Base-by-base conservation (phyloP, 2,329 filamentous ascomycete genomes). In the Fusarium sp. region DNA sequence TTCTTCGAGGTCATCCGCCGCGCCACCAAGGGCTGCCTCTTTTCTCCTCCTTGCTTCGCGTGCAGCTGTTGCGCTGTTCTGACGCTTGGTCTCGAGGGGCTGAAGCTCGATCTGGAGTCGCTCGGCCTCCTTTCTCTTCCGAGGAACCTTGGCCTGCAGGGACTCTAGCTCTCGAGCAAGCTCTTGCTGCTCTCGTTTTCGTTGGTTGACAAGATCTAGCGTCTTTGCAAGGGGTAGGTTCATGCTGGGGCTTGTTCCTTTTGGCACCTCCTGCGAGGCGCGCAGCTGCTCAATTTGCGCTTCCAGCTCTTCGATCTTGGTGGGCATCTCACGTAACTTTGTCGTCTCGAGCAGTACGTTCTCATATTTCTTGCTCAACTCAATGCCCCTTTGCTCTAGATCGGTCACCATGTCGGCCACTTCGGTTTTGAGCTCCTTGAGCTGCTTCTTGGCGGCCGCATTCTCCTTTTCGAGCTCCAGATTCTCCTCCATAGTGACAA, bases 401-500 rank as follows among this genome's bases (percentile, higher is more conserved):
- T 92, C 90, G 23, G 85, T 82, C 15, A 97, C 90, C 84, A 95
- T 88, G 41, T 88, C 86, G 11, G 89, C 89, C 2, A 97, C 94
- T 65, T 95, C 91, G 15, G 88, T 86, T 82, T 98, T 98, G 75
- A 93, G 90, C 43, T 88, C 87, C 78, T 96, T 94, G 36, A 98
- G 86, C 51, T 89, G 87, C 15, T 89, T 89, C 79, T 98, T 98
- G 60, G 89, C 88, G 4, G 85, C 86, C 15, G 94, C 83, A 65
- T 94, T 91, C 60, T 87, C 85, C 72, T 81, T 85, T 77, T 96
- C 94, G 27, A 97, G 82, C 61, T 91, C 90, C 50, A 91, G 83
- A 78, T 98, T 98, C 77, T 98, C 95, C 73, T 91, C 88, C 44
- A 91, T 89, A 41, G 91, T 91, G 62, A 97, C 93, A 47, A 98